Percentiles rank a stretch among this genome's conserved stretches.
Conservation (phyloP, 345 rosid species). For the Brassica carinata region DNA sequence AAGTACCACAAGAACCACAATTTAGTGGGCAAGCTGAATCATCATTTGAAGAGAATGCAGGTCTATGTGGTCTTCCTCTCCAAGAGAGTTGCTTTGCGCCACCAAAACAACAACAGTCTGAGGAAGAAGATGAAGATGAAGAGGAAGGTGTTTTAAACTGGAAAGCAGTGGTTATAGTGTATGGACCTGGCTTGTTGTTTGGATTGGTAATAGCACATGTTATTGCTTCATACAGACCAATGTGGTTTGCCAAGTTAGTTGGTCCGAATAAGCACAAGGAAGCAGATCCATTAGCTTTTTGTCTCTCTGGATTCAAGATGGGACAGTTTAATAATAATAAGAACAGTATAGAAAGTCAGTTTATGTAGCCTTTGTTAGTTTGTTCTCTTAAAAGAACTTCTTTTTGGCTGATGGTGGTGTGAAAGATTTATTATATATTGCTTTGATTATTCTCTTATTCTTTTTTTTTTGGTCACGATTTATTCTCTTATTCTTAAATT, state of each 20-base stretch:
- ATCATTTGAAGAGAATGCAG: constrained; percentile 13
- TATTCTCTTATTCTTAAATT: background rate
- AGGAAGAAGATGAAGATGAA: background rate
- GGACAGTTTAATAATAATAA: constrained; percentile 7
- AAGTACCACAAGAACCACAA: background rate
- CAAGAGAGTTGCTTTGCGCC: background rate
- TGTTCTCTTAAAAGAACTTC: background rate
- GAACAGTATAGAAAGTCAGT: background rate
- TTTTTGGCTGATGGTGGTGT: background rate
- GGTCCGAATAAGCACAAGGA: background rate
- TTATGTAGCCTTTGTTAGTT: background rate
- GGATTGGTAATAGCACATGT: background rate
- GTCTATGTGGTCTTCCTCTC: constrained; percentile 30
- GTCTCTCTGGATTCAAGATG: constrained; percentile 31
- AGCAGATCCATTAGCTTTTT: constrained; percentile 10
- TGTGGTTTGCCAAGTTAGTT: background rate
- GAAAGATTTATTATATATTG: background rate
- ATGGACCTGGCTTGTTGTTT: background rate
- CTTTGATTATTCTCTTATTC: background rate
- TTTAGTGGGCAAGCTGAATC: background rate
- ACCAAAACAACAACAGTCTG: background rate
- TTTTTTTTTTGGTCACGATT: no score
- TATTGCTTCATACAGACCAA: background rate
- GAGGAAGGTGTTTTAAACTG: background rate
- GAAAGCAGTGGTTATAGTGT: background rate